These are phyloP conservation scores for Daldinia concentrica DNA, from an alignment of 495 filamentous ascomycete species.

Conservation along the genomic window DNA sequence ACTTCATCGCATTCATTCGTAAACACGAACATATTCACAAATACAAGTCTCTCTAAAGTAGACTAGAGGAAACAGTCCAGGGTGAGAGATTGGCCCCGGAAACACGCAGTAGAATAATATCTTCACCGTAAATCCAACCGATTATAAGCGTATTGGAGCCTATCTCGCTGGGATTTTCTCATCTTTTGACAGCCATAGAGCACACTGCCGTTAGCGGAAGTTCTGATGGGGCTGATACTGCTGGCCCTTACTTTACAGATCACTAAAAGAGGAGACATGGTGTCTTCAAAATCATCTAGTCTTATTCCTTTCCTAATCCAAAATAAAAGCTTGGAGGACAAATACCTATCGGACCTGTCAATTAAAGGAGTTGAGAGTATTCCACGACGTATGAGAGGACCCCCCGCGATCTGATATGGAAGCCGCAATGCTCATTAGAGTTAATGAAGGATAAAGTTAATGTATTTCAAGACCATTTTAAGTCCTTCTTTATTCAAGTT, in stretches of 20 bases:
- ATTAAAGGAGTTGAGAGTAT: background rate
- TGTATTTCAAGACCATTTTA: background rate
- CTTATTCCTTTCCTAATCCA: background rate
- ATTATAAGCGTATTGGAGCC: background rate
- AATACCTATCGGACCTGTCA: background rate
- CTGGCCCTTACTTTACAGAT: background rate
- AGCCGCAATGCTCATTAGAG: background rate
- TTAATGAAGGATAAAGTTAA: background rate
- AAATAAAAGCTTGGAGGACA: background rate
- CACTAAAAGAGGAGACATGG: background rate
- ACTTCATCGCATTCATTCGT: no score
- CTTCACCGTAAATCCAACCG: background rate
- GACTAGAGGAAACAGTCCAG: no score
- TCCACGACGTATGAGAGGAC: background rate
- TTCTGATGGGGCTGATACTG: background rate
- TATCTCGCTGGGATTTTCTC: background rate
- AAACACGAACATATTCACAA: no score
- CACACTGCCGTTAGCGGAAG: background rate
- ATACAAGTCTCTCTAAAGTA: no score
- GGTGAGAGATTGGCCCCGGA: background rate
- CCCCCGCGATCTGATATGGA: background rate
- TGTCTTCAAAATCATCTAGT: background rate
- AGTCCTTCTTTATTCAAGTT: background rate
- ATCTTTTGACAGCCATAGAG: background rate
- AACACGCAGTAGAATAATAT: background rate